These are phyloP conservation scores for Neckera pumila DNA, from an alignment of 225 moss, liverwort and hornwort genomes.

Conservation along the genomic window DNA sequence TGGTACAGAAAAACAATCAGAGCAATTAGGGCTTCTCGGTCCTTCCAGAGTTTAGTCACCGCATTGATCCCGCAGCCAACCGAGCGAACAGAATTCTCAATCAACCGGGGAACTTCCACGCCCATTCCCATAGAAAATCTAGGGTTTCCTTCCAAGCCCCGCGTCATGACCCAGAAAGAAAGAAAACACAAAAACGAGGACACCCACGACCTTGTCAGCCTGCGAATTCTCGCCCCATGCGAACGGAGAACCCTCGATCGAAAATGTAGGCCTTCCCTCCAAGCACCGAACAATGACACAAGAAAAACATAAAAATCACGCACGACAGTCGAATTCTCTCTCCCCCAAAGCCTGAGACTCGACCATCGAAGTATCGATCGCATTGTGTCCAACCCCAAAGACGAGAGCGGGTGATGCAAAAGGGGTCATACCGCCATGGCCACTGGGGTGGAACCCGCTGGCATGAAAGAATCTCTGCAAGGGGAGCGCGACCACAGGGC, in stretches of 20 bases:
- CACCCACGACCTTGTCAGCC: background rate
- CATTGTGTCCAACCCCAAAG: background rate
- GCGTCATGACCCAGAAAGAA: background rate
- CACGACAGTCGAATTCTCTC: background rate
- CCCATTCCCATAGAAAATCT: background rate
- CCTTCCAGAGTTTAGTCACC: background rate
- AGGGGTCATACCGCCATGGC: background rate
- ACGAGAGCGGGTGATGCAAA: background rate
- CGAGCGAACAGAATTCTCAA: background rate
- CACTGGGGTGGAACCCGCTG: background rate
- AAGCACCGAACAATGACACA: background rate
- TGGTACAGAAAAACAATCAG: too few relatives aligned
- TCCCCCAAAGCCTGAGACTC: background rate
- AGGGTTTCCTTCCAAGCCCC: background rate
- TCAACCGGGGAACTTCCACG: background rate
- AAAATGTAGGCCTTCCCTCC: background rate
- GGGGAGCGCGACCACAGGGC: background rate
- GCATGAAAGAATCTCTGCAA: conserved; percentile 10
- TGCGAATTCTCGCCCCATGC: background rate
- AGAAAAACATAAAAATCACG: background rate
- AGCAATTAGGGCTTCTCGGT: background rate
- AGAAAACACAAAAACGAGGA: too few relatives aligned
- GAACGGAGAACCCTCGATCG: background rate
- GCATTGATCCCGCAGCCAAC: background rate
- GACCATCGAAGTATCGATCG: background rate